Evolutionary conservation across 192 early-diverging fungal genomes (phyloP).

Genomic region (Umbelopsis sp.): DNA sequence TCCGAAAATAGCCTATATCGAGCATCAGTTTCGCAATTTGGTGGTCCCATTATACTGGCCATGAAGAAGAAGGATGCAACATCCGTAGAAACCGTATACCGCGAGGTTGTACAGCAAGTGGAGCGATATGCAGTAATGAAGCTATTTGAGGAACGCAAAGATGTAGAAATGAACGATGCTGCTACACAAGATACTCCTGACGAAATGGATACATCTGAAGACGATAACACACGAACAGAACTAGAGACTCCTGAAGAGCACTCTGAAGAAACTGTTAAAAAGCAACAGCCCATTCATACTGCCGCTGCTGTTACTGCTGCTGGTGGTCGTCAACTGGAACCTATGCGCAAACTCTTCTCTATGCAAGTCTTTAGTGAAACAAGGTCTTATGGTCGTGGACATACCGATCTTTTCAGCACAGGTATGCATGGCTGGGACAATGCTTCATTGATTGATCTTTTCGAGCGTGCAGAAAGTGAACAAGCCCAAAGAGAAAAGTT

Average conservation of each 20-base stretch:
- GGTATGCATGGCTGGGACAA: not conserved
- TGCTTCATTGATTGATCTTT: conserved; percentile 3
- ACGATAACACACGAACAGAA: conserved; percentile 16
- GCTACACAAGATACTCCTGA: not conserved
- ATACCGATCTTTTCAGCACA: conserved; percentile 7
- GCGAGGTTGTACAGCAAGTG: conserved; percentile 40
- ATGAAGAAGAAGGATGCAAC: conserved; percentile 43
- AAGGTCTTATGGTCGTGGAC: not conserved
- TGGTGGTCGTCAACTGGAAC: conserved; percentile 28
- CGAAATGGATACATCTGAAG: conserved; percentile 20
- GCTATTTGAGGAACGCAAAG: conserved; percentile 35
- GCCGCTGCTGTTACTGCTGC: conserved; percentile 38
- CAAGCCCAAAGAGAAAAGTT: not conserved
- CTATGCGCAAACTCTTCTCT: conserved; percentile 31
- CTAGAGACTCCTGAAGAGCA: not conserved
- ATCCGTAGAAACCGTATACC: conserved; percentile 34
- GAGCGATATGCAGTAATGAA: conserved; percentile 44
- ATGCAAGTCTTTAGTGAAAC: conserved; percentile 29
- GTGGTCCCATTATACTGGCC: conserved; percentile 47
- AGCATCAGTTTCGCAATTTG: conserved; percentile 25
- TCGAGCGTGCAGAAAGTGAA: conserved; percentile 11
- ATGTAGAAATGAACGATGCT: not conserved
- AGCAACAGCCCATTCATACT: conserved; percentile 24
- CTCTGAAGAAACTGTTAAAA: not conserved
- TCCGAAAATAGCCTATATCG: conserved; percentile 25